Evolutionary conservation across 2,329 filamentous ascomycete genomes (phyloP).

Genomic region (Oidium heveae): DNA sequence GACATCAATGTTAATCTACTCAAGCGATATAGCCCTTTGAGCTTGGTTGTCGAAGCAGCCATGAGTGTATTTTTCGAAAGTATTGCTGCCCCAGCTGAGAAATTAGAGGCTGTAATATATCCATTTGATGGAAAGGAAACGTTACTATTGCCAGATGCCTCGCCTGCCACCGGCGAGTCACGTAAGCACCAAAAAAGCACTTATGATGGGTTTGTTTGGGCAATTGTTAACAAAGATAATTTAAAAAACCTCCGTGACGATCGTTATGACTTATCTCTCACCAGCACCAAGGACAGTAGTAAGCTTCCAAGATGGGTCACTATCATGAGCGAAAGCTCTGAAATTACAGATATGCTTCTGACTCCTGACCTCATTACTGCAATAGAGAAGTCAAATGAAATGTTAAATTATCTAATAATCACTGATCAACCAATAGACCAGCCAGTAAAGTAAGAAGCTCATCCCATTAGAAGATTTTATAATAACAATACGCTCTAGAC

Average conservation of each 20-base stretch:
- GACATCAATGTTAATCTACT: conserved; percentile 32
- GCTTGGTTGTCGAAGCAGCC: conserved; percentile 33
- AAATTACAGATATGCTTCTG: conserved; percentile 69
- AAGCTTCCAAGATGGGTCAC: conserved; percentile 80
- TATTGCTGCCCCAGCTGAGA: conserved; percentile 42
- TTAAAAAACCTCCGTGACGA: conserved; percentile 83
- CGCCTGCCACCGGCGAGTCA: conserved; percentile 32
- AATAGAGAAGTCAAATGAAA: conserved; percentile 50
- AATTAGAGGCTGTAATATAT: conserved; percentile 53
- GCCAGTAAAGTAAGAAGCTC: conserved; percentile 44
- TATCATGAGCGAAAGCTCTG: conserved; percentile 90
- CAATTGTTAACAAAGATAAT: conserved; percentile 76
- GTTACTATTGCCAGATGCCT: conserved; percentile 39
- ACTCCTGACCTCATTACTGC: conserved; percentile 71
- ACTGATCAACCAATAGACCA: conserved; percentile 76
- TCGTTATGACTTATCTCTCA: conserved; percentile 82
- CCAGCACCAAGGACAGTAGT: conserved; percentile 71
- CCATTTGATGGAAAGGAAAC: conserved; percentile 82
- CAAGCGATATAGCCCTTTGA: conserved; percentile 12
- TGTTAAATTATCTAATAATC: conserved; percentile 68
- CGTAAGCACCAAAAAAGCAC: conserved; percentile 33
- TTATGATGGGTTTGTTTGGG: conserved; percentile 86
- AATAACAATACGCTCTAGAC: conserved; percentile 20
- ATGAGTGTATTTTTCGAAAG: conserved; percentile 61
- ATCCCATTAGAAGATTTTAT: background rate